phyloP scores from a whole-genome alignment of 78 protist genomes.

The Tieghemostelium lacteum region DNA sequence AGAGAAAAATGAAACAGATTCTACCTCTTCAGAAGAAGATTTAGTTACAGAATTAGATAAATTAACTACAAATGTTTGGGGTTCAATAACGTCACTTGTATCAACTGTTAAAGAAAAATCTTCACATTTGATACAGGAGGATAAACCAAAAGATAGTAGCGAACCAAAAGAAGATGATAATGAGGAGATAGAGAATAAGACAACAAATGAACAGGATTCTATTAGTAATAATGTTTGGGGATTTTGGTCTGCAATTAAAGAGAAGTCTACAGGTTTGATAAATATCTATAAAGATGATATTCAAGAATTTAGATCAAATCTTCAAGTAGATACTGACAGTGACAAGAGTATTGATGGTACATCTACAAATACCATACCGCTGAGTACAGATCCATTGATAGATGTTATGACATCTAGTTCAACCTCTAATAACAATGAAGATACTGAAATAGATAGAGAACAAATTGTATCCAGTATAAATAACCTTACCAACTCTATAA shows the following conservation, averaged over 20 bases:
- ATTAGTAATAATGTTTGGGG: too few relatives aligned
- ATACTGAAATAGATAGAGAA: not conserved
- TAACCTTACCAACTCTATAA: not conserved
- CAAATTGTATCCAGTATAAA: not conserved
- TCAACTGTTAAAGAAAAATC: constrained; percentile 53
- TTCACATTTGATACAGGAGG: too few relatives aligned
- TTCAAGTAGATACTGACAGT: too few relatives aligned
- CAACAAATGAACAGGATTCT: too few relatives aligned
- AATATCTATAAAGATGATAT: constrained; percentile 56
- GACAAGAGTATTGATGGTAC: not conserved
- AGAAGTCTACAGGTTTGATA: constrained; percentile 37
- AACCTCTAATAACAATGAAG: not conserved
- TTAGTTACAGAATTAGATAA: not conserved
- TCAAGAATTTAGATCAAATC: constrained; percentile 6
- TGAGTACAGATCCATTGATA: not conserved
- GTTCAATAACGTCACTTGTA: constrained; percentile 37
- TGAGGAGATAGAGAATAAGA: not conserved
- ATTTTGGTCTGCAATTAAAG: too few relatives aligned
- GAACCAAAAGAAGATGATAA: not conserved
- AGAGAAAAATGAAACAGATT: not conserved
- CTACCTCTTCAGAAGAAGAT: not conserved
- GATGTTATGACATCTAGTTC: not conserved
- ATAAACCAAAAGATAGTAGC: not conserved
- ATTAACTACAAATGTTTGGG: not conserved
- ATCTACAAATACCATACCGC: too few relatives aligned